These are phyloP conservation scores for Daldinia decipiens DNA, from an alignment of 495 filamentous ascomycete genomes.

Conservation along the genomic window DNA sequence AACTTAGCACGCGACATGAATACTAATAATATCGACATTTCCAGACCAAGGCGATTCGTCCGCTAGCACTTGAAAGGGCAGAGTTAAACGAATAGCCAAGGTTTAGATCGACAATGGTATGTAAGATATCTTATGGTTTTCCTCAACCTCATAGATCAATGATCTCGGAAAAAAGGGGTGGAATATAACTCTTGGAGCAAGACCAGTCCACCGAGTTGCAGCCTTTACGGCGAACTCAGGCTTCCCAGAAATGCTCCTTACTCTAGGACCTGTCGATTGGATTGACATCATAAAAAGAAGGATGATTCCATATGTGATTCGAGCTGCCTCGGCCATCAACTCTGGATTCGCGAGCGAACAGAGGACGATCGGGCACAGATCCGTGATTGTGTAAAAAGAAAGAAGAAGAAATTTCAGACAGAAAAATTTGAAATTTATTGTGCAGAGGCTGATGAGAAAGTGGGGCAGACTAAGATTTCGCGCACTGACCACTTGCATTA, in stretches of 20 bases:
- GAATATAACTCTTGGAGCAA: slow-evolving; percentile 84
- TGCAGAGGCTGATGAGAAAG: slow-evolving; percentile 19
- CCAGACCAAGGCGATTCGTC: neutral
- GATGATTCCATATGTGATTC: slow-evolving; percentile 84
- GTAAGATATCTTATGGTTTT: slow-evolving; percentile 85
- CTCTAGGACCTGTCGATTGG: slow-evolving; percentile 94
- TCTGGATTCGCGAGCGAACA: slow-evolving; percentile 65
- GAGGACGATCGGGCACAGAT: slow-evolving; percentile 87
- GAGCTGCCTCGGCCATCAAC: slow-evolving; percentile 85
- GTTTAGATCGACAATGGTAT: slow-evolving; percentile 51
- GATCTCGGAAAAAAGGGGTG: slow-evolving; percentile 83
- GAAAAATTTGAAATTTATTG: slow-evolving; percentile 45
- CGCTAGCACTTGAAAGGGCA: neutral
- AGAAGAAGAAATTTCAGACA: slow-evolving; percentile 42
- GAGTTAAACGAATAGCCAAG: neutral
- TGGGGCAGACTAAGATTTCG: slow-evolving; percentile 13
- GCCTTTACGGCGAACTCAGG: slow-evolving; percentile 73
- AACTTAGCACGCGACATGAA: neutral
- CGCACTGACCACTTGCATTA: slow-evolving; percentile 22
- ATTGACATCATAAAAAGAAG: slow-evolving; percentile 76
- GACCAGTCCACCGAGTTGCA: slow-evolving; percentile 73
- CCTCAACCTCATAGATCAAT: slow-evolving; percentile 83
- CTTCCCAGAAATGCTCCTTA: slow-evolving; percentile 62
- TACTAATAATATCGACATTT: slow-evolving; percentile 2
- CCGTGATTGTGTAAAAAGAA: slow-evolving; percentile 65